Percentiles rank a stretch among this genome's conserved stretches.
Evolutionary conservation across 1,139 yeast genomes (phyloP).

Genomic region (Diutina mesorugosa): DNA sequence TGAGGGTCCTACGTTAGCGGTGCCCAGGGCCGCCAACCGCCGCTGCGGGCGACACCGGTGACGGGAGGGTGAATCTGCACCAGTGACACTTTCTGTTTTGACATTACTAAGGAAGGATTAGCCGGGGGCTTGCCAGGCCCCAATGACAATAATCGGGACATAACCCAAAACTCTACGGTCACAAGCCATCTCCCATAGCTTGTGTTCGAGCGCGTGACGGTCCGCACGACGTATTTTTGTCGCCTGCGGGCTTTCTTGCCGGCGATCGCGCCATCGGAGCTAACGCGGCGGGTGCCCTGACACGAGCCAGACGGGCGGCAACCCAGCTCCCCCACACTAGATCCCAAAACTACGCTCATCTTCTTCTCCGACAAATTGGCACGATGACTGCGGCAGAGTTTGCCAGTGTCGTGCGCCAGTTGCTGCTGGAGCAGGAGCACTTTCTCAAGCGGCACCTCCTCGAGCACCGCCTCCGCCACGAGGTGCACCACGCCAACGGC

Average conservation of each 20-base stretch:
- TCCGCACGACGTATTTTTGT: neutral
- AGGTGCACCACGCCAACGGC: constrained; percentile 46
- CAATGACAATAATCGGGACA: no score
- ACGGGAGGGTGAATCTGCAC: no score
- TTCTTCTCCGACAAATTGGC: neutral
- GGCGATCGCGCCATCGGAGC: neutral
- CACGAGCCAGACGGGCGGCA: neutral
- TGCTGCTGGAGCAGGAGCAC: constrained; percentile 59
- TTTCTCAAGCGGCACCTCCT: constrained; percentile 73
- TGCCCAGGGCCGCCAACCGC: no score
- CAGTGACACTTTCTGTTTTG: no score
- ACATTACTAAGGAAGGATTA: no score
- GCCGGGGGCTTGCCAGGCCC: no score
- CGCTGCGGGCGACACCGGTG: no score
- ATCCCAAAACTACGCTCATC: no score
- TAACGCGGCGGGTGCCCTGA: neutral
- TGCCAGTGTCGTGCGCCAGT: constrained; percentile 4
- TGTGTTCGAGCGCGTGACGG: neutral
- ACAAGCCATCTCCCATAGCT: no score
- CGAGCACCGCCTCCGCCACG: constrained; percentile 46
- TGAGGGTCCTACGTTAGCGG: no score
- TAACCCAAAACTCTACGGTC: no score
- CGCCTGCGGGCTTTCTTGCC: neutral
- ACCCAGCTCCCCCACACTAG: neutral
- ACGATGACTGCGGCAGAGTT: constrained; percentile 2